Percentiles rank a stretch among this genome's conserved stretches.
Evolutionary conservation across 768 basidiomycete species (phyloP).

Genomic region (Tulasnella sp.): DNA sequence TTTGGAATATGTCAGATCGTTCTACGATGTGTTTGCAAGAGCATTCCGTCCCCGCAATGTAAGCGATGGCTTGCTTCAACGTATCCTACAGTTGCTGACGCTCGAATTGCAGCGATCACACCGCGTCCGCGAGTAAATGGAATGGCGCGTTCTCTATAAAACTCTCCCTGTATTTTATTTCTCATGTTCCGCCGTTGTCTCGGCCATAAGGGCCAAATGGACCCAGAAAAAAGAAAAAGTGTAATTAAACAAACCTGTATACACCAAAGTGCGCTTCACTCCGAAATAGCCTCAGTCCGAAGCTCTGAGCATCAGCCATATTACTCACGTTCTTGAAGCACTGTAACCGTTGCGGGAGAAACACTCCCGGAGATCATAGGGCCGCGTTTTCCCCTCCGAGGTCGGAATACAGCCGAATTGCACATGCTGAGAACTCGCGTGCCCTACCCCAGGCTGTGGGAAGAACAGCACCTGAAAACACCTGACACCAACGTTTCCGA

Average conservation of each 20-base stretch:
- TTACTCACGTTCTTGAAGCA: too few species aligned
- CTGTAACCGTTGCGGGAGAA: too few species aligned
- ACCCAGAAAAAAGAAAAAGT: background rate
- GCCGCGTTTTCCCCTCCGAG: too few species aligned
- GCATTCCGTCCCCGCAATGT: background rate
- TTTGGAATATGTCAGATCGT: background rate
- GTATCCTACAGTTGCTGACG: background rate
- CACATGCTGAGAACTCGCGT: background rate
- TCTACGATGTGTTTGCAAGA: background rate
- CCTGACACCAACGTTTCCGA: conserved; percentile 7
- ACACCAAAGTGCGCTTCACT: background rate
- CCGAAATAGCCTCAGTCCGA: background rate
- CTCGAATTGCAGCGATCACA: background rate
- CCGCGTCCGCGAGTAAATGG: background rate
- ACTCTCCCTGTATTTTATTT: background rate
- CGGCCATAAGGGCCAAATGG: background rate
- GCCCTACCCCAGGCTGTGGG: background rate
- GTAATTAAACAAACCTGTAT: conserved; percentile 1
- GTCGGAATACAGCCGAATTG: too few species aligned
- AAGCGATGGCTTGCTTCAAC: background rate
- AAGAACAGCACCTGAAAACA: background rate
- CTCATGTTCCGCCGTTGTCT: background rate
- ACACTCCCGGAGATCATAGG: too few species aligned
- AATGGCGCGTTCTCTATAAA: background rate
- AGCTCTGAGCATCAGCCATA: too few species aligned